Evolutionary conservation across 2,329 filamentous ascomycete genomes (phyloP).

Genomic region (Aspergillus jensenii): DNA sequence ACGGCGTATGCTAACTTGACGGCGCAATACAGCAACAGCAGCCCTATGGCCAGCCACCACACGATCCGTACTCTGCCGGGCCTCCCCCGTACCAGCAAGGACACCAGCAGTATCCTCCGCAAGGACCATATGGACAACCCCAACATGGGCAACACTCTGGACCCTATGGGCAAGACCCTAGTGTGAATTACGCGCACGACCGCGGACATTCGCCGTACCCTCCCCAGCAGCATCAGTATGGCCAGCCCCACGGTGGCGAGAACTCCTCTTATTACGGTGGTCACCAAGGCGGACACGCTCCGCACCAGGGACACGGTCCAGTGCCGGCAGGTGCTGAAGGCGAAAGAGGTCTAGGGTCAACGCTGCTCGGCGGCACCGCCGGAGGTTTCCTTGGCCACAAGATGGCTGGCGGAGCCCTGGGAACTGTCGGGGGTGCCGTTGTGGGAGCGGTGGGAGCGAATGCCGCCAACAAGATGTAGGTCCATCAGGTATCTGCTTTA

Average conservation of each 20-base stretch:
- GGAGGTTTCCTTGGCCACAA: constrained; percentile 38
- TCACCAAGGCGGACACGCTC: constrained; percentile 16
- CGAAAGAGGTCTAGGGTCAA: constrained; percentile 37
- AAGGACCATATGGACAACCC: constrained; percentile 9
- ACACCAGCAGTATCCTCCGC: constrained; percentile 17
- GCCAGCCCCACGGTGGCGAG: constrained; percentile 21
- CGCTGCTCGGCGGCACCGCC: constrained; percentile 37
- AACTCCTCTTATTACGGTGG: constrained; percentile 34
- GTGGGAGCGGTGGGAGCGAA: constrained; percentile 35
- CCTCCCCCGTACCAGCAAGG: constrained; percentile 22
- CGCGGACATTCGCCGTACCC: constrained; percentile 29
- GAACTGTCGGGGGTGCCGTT: constrained; percentile 33
- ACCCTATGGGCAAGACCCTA: constrained; percentile 24
- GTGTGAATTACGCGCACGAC: constrained; percentile 23
- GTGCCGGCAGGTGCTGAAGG: constrained; percentile 26
- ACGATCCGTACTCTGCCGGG: constrained; percentile 19
- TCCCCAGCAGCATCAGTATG: constrained; percentile 24
- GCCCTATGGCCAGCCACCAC: constrained; percentile 19
- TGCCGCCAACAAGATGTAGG: constrained; percentile 30
- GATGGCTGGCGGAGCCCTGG: constrained; percentile 33
- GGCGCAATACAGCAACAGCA: constrained; percentile 8
- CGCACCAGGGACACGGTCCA: constrained; percentile 20
- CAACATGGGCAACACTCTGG: constrained; percentile 19
- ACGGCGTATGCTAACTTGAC: neutral
- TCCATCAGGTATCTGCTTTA: neutral